phyloP scores from a whole-genome alignment of 129 eudicot genomes.

The Pseudognaphalium luteoalbum region DNA sequence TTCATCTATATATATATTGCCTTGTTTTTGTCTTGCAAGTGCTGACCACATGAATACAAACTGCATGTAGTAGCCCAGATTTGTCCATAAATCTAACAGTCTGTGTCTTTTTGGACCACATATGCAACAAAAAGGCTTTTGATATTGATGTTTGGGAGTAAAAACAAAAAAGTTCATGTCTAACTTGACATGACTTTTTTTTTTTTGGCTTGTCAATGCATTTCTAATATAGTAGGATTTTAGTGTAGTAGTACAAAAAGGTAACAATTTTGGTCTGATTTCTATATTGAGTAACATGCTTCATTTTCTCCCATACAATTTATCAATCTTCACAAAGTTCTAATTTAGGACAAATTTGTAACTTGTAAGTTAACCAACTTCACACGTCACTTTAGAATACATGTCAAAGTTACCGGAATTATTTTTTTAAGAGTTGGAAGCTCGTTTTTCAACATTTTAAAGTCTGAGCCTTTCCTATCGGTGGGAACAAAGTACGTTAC shows the following conservation, averaged over 20 bases:
- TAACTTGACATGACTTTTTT: background rate
- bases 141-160: constrained; percentile 19
- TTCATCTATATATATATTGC: constrained; percentile 8
- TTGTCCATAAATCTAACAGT: constrained; percentile 22
- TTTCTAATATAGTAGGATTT: no score
- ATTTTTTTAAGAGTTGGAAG: background rate
- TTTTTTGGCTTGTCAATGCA: background rate
- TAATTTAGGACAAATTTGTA: background rate
- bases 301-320: background rate
- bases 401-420: background rate
- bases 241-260: background rate
- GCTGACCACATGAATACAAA: constrained; percentile 23
- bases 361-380: background rate
- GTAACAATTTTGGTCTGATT: background rate
- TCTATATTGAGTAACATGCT: background rate
- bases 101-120: constrained; percentile 33
- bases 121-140: constrained; percentile 16
- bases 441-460: background rate
- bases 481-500: background rate
- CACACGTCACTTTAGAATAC: background rate
- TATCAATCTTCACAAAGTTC: background rate
- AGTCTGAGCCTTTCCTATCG: background rate
- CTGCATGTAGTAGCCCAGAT: constrained; percentile 24
- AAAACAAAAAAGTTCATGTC: constrained; percentile 13
- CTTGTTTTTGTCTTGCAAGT: background rate